Conservation (phyloP, 192 early-diverging fungal genomes). For the Linnemannia schmuckeri region DNA sequence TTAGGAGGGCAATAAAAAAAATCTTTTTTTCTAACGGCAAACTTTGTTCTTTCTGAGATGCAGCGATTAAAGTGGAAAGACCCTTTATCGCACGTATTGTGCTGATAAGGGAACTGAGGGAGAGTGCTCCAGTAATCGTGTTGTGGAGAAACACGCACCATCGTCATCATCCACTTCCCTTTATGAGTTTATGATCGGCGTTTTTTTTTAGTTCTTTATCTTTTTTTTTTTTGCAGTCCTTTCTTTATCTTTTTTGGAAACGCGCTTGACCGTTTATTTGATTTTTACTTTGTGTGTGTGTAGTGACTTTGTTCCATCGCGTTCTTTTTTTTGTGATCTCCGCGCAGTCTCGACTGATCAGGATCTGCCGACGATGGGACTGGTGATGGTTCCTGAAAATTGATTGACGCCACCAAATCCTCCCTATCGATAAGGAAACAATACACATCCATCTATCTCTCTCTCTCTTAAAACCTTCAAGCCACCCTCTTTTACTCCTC, state of each 20-base stretch:
- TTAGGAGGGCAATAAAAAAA: not conserved
- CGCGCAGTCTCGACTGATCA: too few species aligned
- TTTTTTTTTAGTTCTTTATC: constrained; percentile 5
- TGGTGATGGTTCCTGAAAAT: not conserved
- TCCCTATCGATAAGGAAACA: not conserved
- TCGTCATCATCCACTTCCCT: not conserved
- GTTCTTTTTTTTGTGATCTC: not conserved
- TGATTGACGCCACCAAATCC: not conserved
- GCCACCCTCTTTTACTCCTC: not conserved
- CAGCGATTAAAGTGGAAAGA: not conserved
- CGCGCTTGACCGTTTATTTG: not conserved
- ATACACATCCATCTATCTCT: not conserved
- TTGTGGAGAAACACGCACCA: not conserved
- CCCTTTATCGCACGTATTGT: constrained; percentile 1
- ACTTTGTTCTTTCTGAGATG: not conserved
- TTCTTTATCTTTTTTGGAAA: not conserved
- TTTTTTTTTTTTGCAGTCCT: not conserved
- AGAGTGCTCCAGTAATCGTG: not conserved
- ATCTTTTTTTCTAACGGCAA: not conserved
- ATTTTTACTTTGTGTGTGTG: not conserved
- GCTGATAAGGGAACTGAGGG: not conserved
- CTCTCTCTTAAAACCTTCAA: not conserved
- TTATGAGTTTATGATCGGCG: not conserved
- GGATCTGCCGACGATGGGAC: not conserved
- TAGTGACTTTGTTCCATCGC: not conserved